These are phyloP conservation scores for Bathelium albidoporum DNA, from an alignment of 495 filamentous ascomycete species.

Conservation along the genomic window DNA sequence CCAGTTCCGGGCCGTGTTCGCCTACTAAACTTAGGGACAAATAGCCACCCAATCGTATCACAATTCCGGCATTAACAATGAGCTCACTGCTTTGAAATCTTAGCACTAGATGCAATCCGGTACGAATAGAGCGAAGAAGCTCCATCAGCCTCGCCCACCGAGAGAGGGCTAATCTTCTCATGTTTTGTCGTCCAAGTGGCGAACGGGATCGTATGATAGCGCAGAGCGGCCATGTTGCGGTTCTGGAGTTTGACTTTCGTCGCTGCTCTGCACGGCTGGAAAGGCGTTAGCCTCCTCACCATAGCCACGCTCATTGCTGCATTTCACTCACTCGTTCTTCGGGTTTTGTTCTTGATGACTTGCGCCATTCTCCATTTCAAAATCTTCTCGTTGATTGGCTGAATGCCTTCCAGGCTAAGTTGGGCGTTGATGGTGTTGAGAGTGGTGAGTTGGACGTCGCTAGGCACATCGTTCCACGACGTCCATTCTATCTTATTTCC, in stretches of 20 bases:
- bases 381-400: background rate
- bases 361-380: constrained; percentile 4
- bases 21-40: no score
- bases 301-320: background rate
- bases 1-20: no score
- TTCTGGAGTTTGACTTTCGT: background rate
- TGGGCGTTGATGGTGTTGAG: constrained; percentile 2
- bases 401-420: background rate
- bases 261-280: background rate
- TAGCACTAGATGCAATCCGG: no score
- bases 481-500: constrained; percentile 2
- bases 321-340: background rate
- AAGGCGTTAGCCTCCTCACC: background rate
- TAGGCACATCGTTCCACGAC: constrained; percentile 1
- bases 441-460: background rate
- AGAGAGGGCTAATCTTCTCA: background rate
- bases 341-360: background rate
- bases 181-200: background rate
- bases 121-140: background rate
- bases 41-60: no score
- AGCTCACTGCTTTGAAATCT: no score
- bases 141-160: background rate
- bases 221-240: background rate
- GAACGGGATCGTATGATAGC: background rate
- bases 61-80: no score